These are phyloP conservation scores for Saturnispora dispora DNA, from an alignment of 805 yeast genomes.

Conservation along the genomic window DNA sequence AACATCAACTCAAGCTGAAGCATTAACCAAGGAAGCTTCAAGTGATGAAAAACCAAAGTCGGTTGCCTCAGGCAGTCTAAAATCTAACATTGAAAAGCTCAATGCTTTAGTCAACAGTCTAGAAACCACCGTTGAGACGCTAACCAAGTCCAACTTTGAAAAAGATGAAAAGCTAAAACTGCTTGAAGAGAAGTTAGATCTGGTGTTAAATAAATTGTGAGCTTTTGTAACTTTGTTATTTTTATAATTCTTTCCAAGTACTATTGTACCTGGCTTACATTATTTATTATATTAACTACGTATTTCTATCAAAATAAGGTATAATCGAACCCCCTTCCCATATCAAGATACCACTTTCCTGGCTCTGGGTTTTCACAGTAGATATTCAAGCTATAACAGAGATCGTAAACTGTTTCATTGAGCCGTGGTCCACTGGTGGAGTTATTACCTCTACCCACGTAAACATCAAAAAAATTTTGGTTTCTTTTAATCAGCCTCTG, in stretches of 20 bases:
- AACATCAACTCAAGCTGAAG: neutral
- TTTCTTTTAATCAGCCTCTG: slow-evolving; percentile 5
- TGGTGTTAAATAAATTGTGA: slow-evolving; percentile 34
- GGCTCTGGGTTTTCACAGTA: slow-evolving; percentile 4
- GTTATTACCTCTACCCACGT: slow-evolving; percentile 10
- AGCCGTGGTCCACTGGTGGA: neutral
- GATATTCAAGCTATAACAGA: neutral
- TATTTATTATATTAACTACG: neutral
- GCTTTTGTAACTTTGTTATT: neutral
- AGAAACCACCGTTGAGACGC: slow-evolving; percentile 44
- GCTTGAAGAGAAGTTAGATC: slow-evolving; percentile 55
- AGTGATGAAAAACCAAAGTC: slow-evolving; percentile 16
- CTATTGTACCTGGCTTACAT: neutral
- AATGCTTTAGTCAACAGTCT: slow-evolving; percentile 48
- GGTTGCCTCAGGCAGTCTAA: slow-evolving; percentile 52
- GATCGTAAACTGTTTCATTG: neutral
- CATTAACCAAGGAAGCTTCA: slow-evolving; percentile 12
- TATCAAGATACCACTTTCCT: slow-evolving; percentile 1
- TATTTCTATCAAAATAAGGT: neutral
- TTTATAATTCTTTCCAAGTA: neutral
- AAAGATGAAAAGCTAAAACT: slow-evolving; percentile 54
- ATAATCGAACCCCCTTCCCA: neutral
- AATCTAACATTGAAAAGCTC: slow-evolving; percentile 62
- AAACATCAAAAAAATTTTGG: slow-evolving; percentile 3
- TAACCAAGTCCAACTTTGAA: slow-evolving; percentile 46